These are phyloP conservation scores for Stylosanthes scabra DNA, from an alignment of 331 rosid species.

Conservation along the genomic window DNA sequence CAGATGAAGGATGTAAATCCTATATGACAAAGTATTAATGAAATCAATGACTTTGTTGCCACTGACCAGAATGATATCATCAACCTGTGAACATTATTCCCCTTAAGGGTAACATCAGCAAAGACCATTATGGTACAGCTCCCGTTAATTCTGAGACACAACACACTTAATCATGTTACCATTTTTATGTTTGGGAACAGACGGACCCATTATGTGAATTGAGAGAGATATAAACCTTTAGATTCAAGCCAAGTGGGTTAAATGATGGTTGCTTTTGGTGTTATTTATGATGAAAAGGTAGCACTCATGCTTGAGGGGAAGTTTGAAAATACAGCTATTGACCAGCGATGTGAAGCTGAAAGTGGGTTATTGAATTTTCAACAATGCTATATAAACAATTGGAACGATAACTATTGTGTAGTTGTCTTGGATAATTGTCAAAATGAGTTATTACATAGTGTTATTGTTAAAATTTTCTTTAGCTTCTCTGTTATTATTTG, in stretches of 20 bases:
- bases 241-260: not conserved
- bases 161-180: not conserved
- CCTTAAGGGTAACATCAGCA: not conserved
- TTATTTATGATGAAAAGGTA: not conserved
- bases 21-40: not conserved
- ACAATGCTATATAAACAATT: too few relatives aligned
- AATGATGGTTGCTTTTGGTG: not conserved
- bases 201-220: too few relatives aligned
- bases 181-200: not conserved
- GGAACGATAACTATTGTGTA: too few relatives aligned
- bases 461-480: conserved; percentile 4
- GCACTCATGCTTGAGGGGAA: not conserved
- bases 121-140: not conserved
- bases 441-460: not conserved
- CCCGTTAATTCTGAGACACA: not conserved
- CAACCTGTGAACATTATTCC: not conserved
- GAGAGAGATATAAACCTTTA: not conserved
- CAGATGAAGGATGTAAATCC: not conserved
- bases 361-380: too few relatives aligned
- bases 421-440: not conserved
- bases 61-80: not conserved
- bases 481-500: conserved; percentile 18
- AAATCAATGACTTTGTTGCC: not conserved
- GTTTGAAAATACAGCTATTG: not conserved
- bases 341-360: not conserved